These are phyloP conservation scores for Dunaliella sp. DNA, from an alignment of 139 green algal species.

Conservation along the genomic window DNA sequence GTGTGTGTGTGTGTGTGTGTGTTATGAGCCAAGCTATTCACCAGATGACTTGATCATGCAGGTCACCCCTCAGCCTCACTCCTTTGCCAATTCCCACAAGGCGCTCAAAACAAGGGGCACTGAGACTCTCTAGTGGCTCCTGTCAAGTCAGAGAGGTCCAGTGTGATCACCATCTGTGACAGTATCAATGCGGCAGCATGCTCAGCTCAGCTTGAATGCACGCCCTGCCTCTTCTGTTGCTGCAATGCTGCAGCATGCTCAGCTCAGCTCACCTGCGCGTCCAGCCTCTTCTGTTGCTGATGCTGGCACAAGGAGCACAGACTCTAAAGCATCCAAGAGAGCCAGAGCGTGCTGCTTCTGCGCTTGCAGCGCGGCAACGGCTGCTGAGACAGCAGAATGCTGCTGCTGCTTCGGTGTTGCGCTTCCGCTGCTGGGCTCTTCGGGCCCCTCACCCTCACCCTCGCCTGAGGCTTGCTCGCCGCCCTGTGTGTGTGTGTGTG, in stretches of 20 bases:
- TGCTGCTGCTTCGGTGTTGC: background rate
- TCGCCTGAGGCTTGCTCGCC: background rate
- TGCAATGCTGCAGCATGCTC: background rate
- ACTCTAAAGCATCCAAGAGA: constrained; percentile 17
- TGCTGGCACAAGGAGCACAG: constrained; percentile 12
- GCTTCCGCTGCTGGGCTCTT: background rate
- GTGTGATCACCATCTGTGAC: background rate
- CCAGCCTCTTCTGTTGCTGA: no score
- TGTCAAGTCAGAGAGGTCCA: background rate
- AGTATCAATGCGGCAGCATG: background rate
- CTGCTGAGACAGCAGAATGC: background rate
- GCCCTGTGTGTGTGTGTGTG: background rate
- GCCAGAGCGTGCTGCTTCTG: constrained; percentile 1
- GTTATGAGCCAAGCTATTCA: no score
- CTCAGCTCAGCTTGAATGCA: background rate
- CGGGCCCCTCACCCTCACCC: background rate
- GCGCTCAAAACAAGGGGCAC: no score
- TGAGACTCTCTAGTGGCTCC: no score
- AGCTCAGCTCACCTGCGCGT: background rate
- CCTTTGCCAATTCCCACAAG: no score
- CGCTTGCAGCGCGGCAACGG: background rate
- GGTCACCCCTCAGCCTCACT: no score
- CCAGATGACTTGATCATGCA: no score
- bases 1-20: background rate
- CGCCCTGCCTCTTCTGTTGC: no score